phyloP scores from a whole-genome alignment of 176 grass and related monocot genomes.

The Avena eriantha region DNA sequence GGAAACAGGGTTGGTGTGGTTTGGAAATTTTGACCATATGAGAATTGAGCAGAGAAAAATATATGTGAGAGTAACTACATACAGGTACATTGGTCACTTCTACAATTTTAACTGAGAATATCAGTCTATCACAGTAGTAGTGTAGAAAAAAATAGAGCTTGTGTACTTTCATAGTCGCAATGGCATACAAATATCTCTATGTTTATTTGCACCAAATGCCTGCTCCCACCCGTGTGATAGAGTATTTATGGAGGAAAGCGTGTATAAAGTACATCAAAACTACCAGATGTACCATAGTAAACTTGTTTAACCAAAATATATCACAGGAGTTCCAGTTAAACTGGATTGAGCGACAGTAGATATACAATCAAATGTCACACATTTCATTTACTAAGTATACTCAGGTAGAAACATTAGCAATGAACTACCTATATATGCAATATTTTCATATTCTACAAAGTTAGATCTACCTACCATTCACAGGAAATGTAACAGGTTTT shows the following conservation, averaged over 20 bases:
- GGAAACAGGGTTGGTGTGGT: neutral
- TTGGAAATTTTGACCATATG: neutral
- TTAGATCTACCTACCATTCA: neutral
- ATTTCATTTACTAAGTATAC: conserved; percentile 10
- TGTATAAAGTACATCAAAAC: neutral
- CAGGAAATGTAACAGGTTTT: neutral
- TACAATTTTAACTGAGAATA: neutral
- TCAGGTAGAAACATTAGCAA: neutral
- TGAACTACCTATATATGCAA: neutral
- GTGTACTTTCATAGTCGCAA: neutral
- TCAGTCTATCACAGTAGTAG: neutral
- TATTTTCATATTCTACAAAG: neutral
- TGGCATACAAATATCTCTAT: neutral
- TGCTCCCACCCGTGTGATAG: neutral
- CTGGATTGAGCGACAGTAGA: neutral
- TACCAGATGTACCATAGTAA: no score
- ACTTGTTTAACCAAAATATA: conserved; percentile 5
- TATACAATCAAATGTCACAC: neutral
- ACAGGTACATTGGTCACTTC: neutral
- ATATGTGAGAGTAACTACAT: neutral
- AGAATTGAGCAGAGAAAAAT: neutral
- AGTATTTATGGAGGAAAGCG: neutral
- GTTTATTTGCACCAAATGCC: neutral
- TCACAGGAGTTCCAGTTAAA: conserved; percentile 5
- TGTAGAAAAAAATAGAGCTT: neutral